Evolutionary conservation across 2,329 filamentous ascomycete genomes (phyloP), one percentile per base, ranked within the genome.

Genomic region (Xylariaceae sp.): DNA sequence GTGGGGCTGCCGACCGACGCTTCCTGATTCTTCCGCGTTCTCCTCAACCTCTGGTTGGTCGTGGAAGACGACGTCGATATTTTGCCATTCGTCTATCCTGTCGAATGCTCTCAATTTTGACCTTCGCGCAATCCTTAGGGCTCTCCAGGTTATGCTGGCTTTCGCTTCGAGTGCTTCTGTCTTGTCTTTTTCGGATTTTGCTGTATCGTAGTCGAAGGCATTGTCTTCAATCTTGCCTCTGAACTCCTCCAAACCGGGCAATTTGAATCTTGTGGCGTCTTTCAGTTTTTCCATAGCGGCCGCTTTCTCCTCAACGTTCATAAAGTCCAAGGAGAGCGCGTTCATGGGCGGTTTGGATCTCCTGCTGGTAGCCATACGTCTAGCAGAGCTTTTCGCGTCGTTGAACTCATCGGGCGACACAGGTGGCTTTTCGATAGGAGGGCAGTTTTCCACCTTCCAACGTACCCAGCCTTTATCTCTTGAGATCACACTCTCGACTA

Each of bases 391-490:
- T 54, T 81, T 83, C 16, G 88, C 81, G 34, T 78, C 72, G 24
- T 79, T 59, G 55, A 88, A 90, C 29, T 81, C 73, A 18, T 75
- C 61, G 1, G 80, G 70, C 3, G 80, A 71, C 19, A 96, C 72
- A 9, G 85, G 67, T 15, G 83, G 75, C 39, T 77, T 75, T 52
- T 89, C 80, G 51, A 99, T 96, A 5, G 82, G 75, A 16, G 87
- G 86, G 56, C 92, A 98, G 46, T 81, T 86, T 56, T 95, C 88
- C 39, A 90, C 81, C 63, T 99, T 99, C 92, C 92, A 99, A 42
- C 88, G 82, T 28, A 93, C 88, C 93, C 93, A 98, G 55, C 96
- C 95, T 66, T 95, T 96, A 59, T 99, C 92, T 43, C 92, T 75
- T 16, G 87, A 86, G 19, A 98, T 75, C 19, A 98, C 90, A 10